Conservation (phyloP, 108 stramenopile genomes). For the Pseudonitzschia multistriata region DNA sequence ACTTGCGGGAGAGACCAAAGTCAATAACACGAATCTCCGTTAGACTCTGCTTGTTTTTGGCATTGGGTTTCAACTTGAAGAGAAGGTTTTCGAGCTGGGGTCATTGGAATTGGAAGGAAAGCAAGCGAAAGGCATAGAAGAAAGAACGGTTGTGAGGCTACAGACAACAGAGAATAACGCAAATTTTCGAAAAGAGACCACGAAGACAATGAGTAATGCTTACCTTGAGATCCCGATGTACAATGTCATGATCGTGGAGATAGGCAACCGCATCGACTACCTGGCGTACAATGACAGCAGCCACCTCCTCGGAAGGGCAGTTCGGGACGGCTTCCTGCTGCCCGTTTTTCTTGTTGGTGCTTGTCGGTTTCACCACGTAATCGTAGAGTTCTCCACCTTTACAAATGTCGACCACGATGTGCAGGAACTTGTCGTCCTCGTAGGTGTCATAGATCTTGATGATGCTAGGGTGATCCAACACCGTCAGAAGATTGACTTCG, state of each 20-base stretch:
- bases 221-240: constrained; percentile 51
- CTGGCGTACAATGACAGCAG: constrained; percentile 44
- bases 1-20: constrained; percentile 79
- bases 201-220: too few relatives aligned
- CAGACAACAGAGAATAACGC: not conserved
- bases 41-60: constrained; percentile 24
- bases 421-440: constrained; percentile 67
- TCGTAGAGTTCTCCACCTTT: constrained; percentile 83
- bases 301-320: constrained; percentile 52
- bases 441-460: constrained; percentile 72
- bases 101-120: not conserved
- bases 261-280: constrained; percentile 67
- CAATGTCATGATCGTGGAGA: constrained; percentile 62
- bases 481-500: constrained; percentile 48
- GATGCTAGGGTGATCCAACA: constrained; percentile 69
- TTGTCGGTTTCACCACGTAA: constrained; percentile 43
- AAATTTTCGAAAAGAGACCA: not conserved
- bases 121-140: not conserved
- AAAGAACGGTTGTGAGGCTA: not conserved
- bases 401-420: constrained; percentile 80
- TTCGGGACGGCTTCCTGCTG: not conserved
- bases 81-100: constrained; percentile 90
- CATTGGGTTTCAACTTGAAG: constrained; percentile 30
- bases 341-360: not conserved
- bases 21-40: constrained; percentile 66